These are phyloP conservation scores for Theobroma grandiflorum DNA, from an alignment of 441 rosid genomes.

Conservation along the genomic window DNA sequence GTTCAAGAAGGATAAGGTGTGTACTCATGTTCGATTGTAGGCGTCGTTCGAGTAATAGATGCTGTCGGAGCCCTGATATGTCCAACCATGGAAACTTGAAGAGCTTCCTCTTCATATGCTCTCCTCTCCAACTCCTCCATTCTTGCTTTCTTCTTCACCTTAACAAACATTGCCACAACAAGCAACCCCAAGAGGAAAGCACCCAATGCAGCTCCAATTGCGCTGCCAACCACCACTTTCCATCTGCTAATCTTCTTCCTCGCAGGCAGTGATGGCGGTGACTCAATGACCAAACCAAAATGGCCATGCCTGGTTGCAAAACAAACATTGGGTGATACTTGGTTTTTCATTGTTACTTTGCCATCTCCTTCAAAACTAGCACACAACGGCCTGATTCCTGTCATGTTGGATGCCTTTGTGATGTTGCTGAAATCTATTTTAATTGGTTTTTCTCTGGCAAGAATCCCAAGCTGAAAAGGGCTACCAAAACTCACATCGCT, in stretches of 20 bases:
- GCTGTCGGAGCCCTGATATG: conserved; percentile 86
- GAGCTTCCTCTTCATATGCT: conserved; percentile 92
- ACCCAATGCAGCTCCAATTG: conserved; percentile 74
- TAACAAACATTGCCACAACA: conserved; percentile 79
- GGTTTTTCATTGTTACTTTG: conserved; percentile 53
- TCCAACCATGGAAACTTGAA: conserved; percentile 94
- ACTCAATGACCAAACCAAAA: conserved; percentile 62
- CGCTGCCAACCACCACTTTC: conserved; percentile 85
- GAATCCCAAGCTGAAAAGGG: conserved; percentile 65
- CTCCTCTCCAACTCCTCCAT: conserved; percentile 89
- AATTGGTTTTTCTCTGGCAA: conserved; percentile 57
- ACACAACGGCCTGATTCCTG: conserved; percentile 55
- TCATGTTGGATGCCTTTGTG: conserved; percentile 20
- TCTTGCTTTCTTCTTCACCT: conserved; percentile 84
- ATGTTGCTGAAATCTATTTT: conserved; percentile 59
- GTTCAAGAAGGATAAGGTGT: conserved; percentile 46
- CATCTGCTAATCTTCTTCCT: conserved; percentile 68
- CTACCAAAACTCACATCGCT: conserved; percentile 51
- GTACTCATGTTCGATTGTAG: conserved; percentile 65
- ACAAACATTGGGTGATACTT: conserved; percentile 62
- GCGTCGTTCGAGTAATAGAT: conserved; percentile 68
- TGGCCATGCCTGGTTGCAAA: conserved; percentile 70
- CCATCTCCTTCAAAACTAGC: conserved; percentile 72
- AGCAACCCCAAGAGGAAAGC: conserved; percentile 69
- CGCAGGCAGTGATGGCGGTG: conserved; percentile 38